Evolutionary conservation across 768 basidiomycete genomes (phyloP), one percentile per base, ranked within the genome.

Genomic region (Lentinus brumalis): DNA sequence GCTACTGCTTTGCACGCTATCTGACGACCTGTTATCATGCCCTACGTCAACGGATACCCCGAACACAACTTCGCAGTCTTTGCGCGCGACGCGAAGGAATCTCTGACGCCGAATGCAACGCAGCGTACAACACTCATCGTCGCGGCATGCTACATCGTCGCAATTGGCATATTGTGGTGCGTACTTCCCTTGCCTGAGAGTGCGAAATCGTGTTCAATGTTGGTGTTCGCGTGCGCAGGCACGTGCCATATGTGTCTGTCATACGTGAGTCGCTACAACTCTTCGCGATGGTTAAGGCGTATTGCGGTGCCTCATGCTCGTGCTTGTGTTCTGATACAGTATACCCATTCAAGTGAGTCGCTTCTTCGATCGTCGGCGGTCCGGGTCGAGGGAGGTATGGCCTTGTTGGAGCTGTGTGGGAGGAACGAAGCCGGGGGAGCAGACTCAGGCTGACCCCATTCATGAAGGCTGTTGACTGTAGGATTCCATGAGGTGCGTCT

Each of bases 281-380:
- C n/a, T 8, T 42, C 51, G 44, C 26, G 60, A 31, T 30, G 18
- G 35, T 30, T 16, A 51, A 21, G 56, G 29, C 29, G 58, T 39
- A 30, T 44, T 35, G 26, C 50, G 57, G 44, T 39, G 39, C 40
- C 54, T 57, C n/a, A 12, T 29, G 32, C 15, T 7, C 44, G 12
- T 26, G 21, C 21, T 57, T 35, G 35, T 35, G 35, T 35, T 49
- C 44, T 52, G n/a, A 14, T 45, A 18, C 56, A 94, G 92, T 94
- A 70, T 94, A 94, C 73, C 93, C 92, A 5, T 94, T 94, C 83
- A 94, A 94, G 92, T 92, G 75, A 75, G 86, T 73, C 10, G 56
- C n/a, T 62, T n/a, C 50, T 59, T 60, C 21, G 45, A 49, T 26
- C 46, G 15, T n/a, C n/a, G 7, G n/a, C n/a, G 44, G 44, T 8